These are phyloP conservation scores for Cyberlindnera xishuangbannaensis DNA, from an alignment of 805 yeast genomes.

Conservation along the genomic window DNA sequence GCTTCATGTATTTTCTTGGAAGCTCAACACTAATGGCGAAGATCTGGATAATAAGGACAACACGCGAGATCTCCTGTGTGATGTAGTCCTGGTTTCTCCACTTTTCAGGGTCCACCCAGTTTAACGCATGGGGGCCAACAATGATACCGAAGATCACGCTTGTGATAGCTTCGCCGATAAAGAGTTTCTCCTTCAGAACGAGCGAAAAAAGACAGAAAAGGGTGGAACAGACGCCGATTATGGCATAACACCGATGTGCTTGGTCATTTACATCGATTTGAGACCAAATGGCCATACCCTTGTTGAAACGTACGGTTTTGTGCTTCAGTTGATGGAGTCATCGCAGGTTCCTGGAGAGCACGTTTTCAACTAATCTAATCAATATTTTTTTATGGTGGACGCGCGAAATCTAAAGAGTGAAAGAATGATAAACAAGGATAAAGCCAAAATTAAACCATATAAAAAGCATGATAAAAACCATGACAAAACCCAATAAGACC, in stretches of 20 bases:
- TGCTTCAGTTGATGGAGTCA: no score
- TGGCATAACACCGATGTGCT: constrained; percentile 81
- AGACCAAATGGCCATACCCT: constrained; percentile 11
- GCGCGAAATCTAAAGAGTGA: no score
- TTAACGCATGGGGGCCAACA: constrained; percentile 78
- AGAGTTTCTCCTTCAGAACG: constrained; percentile 74
- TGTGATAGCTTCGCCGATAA: constrained; percentile 87
- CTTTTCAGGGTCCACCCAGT: constrained; percentile 72
- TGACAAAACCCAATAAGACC: no score
- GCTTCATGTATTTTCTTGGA: constrained; percentile 81
- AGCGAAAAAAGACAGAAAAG: constrained; percentile 76
- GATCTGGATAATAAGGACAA: constrained; percentile 79
- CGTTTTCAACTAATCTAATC: no score
- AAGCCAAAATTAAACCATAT: no score
- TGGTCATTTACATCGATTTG: constrained; percentile 9
- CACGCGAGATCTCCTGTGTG: constrained; percentile 76
- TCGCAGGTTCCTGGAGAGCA: no score
- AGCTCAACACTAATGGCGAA: constrained; percentile 92
- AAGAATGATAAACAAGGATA: no score
- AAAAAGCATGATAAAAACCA: no score
- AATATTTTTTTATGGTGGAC: neutral
- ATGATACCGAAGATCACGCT: constrained; percentile 80
- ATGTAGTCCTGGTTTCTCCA: constrained; percentile 85
- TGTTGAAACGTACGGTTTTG: no score
- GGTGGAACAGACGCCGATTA: constrained; percentile 76